These are phyloP conservation scores for Saksenaea oblongispora DNA, from an alignment of 371 early-diverging fungal species.

Conservation along the genomic window DNA sequence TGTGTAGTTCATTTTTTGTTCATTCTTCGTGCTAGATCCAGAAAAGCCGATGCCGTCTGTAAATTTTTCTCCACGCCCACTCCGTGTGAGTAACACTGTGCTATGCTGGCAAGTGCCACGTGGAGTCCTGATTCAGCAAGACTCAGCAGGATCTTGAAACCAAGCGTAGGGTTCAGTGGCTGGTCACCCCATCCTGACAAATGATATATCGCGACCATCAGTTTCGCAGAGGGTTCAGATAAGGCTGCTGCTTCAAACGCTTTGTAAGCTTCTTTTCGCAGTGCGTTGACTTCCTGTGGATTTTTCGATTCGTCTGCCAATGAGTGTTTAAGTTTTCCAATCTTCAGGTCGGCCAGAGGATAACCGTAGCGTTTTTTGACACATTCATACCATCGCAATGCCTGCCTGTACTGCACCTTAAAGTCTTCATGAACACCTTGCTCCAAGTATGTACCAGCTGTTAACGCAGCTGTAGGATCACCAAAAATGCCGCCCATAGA, in stretches of 20 bases:
- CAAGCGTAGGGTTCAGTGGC: conserved; percentile 8
- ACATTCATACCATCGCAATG: conserved; percentile 16
- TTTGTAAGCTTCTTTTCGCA: conserved; percentile 17
- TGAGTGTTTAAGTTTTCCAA: conserved; percentile 21
- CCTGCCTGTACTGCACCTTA: conserved; percentile 4
- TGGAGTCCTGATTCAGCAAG: conserved; percentile 14
- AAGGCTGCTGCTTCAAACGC: conserved; percentile 13
- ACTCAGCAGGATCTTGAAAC: conserved; percentile 11
- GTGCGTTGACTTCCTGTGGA: not conserved
- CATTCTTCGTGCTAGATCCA: not conserved
- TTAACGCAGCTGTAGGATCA: conserved; percentile 10
- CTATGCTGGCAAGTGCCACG: conserved; percentile 17
- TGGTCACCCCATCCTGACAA: conserved; percentile 22
- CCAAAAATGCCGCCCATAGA: conserved; percentile 10
- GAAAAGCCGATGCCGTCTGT: conserved; percentile 8
- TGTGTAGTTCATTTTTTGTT: not conserved
- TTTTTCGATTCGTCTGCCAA: conserved; percentile 6
- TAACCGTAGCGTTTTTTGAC: conserved; percentile 9
- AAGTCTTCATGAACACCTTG: conserved; percentile 13
- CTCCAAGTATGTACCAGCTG: conserved; percentile 22
- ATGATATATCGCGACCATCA: conserved; percentile 27
- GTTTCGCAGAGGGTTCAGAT: conserved; percentile 12
- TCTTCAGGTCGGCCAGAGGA: conserved; percentile 22
- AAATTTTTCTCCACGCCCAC: conserved; percentile 17
- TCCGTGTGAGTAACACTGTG: conserved; percentile 25